Evolutionary conservation across 192 early-diverging fungal species (phyloP).

Genomic region (Coemansia sp.): DNA sequence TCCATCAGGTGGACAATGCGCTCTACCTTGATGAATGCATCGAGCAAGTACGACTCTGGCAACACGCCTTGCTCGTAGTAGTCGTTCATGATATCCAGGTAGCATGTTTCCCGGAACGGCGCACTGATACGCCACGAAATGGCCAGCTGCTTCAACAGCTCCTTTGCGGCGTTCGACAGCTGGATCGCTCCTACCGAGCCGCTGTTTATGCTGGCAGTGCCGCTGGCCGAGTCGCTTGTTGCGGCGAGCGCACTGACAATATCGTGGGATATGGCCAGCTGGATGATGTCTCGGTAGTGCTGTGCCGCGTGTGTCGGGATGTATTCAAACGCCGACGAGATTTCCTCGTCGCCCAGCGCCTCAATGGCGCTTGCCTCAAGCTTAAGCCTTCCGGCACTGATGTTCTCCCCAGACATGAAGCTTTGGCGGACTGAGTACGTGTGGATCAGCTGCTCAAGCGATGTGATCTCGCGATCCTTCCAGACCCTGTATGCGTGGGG

Average conservation of each 20-base stretch:
- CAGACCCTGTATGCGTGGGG: slow-evolving; percentile 41
- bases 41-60: slow-evolving; percentile 43
- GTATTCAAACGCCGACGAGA: slow-evolving; percentile 48
- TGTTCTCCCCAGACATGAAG: slow-evolving; percentile 47
- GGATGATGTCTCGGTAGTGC: slow-evolving; percentile 34
- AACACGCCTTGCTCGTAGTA: slow-evolving; percentile 33
- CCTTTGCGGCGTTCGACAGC: slow-evolving; percentile 38
- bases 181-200: slow-evolving; percentile 16
- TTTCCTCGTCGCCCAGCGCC: slow-evolving; percentile 32
- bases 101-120: slow-evolving; percentile 46
- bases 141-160: slow-evolving; percentile 45
- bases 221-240: slow-evolving; percentile 6
- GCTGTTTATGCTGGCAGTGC: slow-evolving; percentile 4
- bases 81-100: slow-evolving; percentile 44
- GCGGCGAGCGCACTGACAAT: slow-evolving; percentile 17
- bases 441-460: slow-evolving; percentile 52
- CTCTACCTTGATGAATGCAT: slow-evolving; percentile 51
- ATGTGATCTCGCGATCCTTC: slow-evolving; percentile 53
- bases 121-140: slow-evolving; percentile 52
- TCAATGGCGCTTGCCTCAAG: slow-evolving; percentile 35
- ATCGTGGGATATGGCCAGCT: slow-evolving; percentile 36
- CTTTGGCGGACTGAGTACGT: slow-evolving; percentile 41
- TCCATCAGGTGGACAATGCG: slow-evolving; percentile 50
- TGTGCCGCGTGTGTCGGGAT: slow-evolving; percentile 38
- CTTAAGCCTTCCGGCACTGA: slow-evolving; percentile 32